Conservation (phyloP, 371 early-diverging fungal species). For the Mucor racemosus region DNA sequence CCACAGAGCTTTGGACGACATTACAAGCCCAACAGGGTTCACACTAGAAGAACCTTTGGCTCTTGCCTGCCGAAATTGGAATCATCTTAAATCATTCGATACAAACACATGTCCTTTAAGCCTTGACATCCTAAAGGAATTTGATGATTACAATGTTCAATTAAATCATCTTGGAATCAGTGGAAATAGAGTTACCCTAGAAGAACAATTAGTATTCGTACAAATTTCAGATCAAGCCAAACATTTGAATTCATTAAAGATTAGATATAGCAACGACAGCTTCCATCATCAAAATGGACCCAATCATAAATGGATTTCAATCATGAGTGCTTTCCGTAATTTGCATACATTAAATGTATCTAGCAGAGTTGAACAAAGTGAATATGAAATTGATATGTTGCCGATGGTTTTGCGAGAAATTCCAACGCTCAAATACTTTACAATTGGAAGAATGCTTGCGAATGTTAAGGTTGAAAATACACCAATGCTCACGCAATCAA, state of each 20-base stretch:
- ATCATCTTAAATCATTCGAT: not conserved
- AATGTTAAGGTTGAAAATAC: constrained; percentile 1
- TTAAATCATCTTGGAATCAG: not conserved
- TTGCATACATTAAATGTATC: not conserved
- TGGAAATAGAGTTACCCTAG: not conserved
- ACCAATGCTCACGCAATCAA: not conserved
- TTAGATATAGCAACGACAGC: not conserved
- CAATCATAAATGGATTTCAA: constrained; percentile 4
- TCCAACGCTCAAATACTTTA: not conserved
- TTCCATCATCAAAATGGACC: not conserved
- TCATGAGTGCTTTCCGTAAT: constrained; percentile 1
- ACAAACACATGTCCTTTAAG: not conserved
- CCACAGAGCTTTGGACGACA: constrained; percentile 1
- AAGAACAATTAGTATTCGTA: not conserved
- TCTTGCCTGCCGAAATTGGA: not conserved
- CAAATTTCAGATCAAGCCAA: not conserved
- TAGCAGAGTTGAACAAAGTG: not conserved
- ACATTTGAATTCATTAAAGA: not conserved
- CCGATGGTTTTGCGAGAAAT: not conserved
- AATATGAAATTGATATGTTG: constrained; percentile 6
- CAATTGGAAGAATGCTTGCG: constrained; percentile 1
- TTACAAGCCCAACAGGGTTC: not conserved
- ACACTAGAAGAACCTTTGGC: not conserved
- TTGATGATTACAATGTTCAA: not conserved
- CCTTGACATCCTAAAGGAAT: not conserved